Evolutionary conservation across 805 yeast species (phyloP), one percentile per base, ranked within the genome.

Genomic region (Ogataea angusta): DNA sequence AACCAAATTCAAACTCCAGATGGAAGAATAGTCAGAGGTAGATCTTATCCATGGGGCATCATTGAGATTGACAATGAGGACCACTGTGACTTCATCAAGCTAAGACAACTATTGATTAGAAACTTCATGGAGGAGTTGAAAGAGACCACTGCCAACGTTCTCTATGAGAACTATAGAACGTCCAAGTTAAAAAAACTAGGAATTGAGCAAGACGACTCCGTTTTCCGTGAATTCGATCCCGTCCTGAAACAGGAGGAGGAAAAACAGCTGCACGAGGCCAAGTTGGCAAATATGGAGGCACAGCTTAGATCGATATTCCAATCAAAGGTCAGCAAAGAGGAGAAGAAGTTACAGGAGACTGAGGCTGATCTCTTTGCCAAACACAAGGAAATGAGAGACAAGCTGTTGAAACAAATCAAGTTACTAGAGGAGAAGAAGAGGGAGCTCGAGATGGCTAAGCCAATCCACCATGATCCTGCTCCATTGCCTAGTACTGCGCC

Each of bases 261-360:
- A 67, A 83, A 85, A 57, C 82, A 84, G 25, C 73, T 87, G 59
- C 98, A 93, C 63, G 96, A 88, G 68, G 95, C 95, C 47, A 89
- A 91, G 62, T 74, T 93, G 56, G 84, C 90, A 43, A 88, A 87
- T 71, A 78, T 93, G 83, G 98, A 93, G 70, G 78, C 88, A 29
- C 98, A 93, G 68, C 89, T 93, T 97, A 90, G 91, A 70, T 74
- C 82, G 19, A 95, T 93, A 41, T 93, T 93, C 80, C 95, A 90
- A 69, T 93, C 86, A 60, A 93, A 93, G 71, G 99, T 93, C 23
- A 72, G 84, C 44, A 96, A 90, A 68, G 95, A 93, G 80, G 99
- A 93, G 67, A 87, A 89, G 76, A 91, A 91, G 70, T 77, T 93
- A 60, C 96, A 90, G 70, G 86, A 87, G 68, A 87, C 96, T 34